phyloP scores from a whole-genome alignment of 2,329 filamentous ascomycete species.

The Aaosphaeria pasadenensis region DNA sequence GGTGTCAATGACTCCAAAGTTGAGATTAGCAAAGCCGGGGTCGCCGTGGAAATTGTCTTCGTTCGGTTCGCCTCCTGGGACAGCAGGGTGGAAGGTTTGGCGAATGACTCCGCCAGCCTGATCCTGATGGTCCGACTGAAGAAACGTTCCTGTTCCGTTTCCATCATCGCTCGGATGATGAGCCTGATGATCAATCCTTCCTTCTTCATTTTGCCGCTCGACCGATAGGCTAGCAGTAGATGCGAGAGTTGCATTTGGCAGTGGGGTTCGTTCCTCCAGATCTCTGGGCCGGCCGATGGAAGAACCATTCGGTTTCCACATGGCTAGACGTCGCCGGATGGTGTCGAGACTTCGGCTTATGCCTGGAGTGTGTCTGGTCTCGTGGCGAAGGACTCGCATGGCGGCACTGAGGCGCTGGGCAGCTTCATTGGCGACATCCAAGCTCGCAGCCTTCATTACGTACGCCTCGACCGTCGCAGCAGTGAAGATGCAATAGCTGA shows the following conservation, averaged over 20 bases:
- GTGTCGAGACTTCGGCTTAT: not conserved
- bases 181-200: not conserved
- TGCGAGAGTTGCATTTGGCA: not conserved
- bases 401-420: not conserved
- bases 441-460: constrained; percentile 3
- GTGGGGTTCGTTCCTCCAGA: not conserved
- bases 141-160: not conserved
- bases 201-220: not conserved
- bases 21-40: not conserved
- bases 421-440: not conserved
- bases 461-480: constrained; percentile 15
- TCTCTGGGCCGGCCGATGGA: not conserved
- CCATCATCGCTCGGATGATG: not conserved
- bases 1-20: not conserved
- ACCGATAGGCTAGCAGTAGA: too few species aligned
- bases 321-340: not conserved
- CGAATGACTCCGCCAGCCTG: not conserved
- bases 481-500: constrained; percentile 17
- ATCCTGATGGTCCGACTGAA: not conserved
- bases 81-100: not conserved
- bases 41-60: not conserved
- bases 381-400: not conserved
- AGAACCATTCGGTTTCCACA: not conserved
- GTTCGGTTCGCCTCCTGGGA: not conserved
- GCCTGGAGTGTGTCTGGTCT: not conserved